Evolutionary conservation across 495 filamentous ascomycete genomes (phyloP).

Genomic region (Penicillium lagena): DNA sequence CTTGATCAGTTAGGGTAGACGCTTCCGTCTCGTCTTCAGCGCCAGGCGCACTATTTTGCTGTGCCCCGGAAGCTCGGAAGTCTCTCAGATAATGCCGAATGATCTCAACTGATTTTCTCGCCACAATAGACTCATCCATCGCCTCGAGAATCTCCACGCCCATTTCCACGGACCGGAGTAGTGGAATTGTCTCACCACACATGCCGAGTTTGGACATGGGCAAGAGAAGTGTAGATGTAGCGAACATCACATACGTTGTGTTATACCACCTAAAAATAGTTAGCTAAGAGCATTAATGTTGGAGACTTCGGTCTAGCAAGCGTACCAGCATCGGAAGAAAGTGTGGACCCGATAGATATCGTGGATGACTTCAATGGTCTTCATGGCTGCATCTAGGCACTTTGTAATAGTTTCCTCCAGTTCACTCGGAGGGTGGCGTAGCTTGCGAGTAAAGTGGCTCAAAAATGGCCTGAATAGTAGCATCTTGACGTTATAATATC

Average conservation of each 20-base stretch:
- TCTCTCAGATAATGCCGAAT: conserved; percentile 32
- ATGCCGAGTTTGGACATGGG: conserved; percentile 31
- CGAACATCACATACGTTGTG: conserved; percentile 38
- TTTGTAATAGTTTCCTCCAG: conserved; percentile 28
- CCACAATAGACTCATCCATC: conserved; percentile 37
- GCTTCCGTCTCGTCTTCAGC: conserved; percentile 3
- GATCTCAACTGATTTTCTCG: conserved; percentile 33
- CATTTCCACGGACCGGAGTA: conserved; percentile 29
- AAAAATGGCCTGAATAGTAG: conserved; percentile 34
- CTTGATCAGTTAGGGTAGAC: conserved; percentile 3
- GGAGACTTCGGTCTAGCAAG: not conserved
- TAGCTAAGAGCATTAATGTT: not conserved
- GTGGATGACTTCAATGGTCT: conserved; percentile 34
- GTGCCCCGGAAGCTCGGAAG: conserved; percentile 15
- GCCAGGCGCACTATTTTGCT: not conserved
- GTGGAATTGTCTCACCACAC: conserved; percentile 23
- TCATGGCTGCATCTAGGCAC: conserved; percentile 32
- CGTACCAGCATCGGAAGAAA: conserved; percentile 39
- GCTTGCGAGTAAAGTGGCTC: conserved; percentile 30
- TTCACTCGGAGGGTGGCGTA: conserved; percentile 24
- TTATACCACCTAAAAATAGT: conserved; percentile 35
- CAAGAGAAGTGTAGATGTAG: conserved; percentile 34
- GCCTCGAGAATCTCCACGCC: conserved; percentile 36
- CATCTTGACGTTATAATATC: conserved; percentile 37
- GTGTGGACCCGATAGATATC: conserved; percentile 36